Base-by-base conservation (phyloP, 495 filamentous ascomycete genomes). In the Lindgomyces ingoldianus region DNA sequence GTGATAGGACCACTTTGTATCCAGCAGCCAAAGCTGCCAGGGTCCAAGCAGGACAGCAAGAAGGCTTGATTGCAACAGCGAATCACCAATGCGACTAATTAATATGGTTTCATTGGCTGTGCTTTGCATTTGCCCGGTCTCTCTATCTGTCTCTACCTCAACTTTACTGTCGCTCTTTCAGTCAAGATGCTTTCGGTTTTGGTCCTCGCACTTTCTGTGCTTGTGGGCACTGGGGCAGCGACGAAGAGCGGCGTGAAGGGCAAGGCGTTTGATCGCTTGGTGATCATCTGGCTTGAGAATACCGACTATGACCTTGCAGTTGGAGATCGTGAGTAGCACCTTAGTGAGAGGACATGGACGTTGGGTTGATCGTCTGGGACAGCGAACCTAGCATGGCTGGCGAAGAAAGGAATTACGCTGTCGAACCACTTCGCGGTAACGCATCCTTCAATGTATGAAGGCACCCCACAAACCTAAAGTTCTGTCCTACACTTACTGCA, bases 341-440 rank as follows among this genome's bases (percentile, higher is more conserved):
- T n/a, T 39, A 39, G 33, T 14, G 6, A 14, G 6, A 39, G 33
- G 14, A 6, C 6, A 14, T 6, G 33, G 14, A 39, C 33, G 33
- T 6, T 6, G 14, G 14, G 33, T 14, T 39, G 33, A 39, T 14
- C 6, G 33, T 6, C 6, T n/a, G n/a, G 6, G 14, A 39, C 14
- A 39, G 33, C 73, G 10, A 72, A 72, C 57, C 63, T 75, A n/a
- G 62, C 61, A 30, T 74, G 65, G 57, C 62, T 75, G 11, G 73
- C 72, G 3, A 57, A 65, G 19, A 65, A 72, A 29, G 73, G 72
- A 16, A 73, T 75, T 33, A 69, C 67, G 14, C 62, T 75, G 1
- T 54, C 66, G 16, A 74, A 75, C 48, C 65, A 73, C 61, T 84
- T 80, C 70, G 82, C 77, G 4, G 78, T 84, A 11, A 87, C 83